Conservation (phyloP, 2,329 filamentous ascomycete genomes). For the Cladosporium sp. region DNA sequence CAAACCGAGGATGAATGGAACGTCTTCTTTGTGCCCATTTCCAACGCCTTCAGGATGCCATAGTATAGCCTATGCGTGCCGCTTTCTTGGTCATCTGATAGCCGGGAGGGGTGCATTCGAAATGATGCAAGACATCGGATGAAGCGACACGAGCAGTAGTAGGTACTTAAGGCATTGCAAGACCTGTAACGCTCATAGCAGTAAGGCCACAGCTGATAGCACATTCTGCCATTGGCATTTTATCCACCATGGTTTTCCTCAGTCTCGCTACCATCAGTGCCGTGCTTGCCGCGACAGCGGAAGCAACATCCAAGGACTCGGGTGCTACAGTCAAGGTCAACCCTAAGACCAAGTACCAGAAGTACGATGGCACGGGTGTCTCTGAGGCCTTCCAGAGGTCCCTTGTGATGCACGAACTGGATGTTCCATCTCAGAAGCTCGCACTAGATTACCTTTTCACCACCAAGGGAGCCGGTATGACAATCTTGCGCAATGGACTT, state of each 20-base stretch:
- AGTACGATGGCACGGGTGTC: slow-evolving; percentile 52
- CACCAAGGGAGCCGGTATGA: slow-evolving; percentile 50
- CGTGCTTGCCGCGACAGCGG: slow-evolving; percentile 6
- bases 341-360: slow-evolving; percentile 29
- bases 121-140: not conserved
- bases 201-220: not conserved
- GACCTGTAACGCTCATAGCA: not conserved
- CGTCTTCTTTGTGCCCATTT: not conserved
- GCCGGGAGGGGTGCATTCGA: not conserved
- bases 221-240: not conserved
- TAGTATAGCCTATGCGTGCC: not conserved
- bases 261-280: slow-evolving; percentile 4
- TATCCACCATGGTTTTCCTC: slow-evolving; percentile 1
- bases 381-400: slow-evolving; percentile 48
- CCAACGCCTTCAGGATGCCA: not conserved
- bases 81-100: not conserved
- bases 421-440: slow-evolving; percentile 41
- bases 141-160: not conserved
- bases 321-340: slow-evolving; percentile 18
- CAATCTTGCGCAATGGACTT: slow-evolving; percentile 54
- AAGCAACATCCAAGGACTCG: slow-evolving; percentile 8
- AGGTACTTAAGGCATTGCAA: not conserved
- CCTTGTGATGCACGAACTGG: slow-evolving; percentile 23
- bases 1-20: not conserved
- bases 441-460: slow-evolving; percentile 51